Evolutionary conservation across 208 protist species (phyloP).

Genomic region (Phytomonas sp.): DNA sequence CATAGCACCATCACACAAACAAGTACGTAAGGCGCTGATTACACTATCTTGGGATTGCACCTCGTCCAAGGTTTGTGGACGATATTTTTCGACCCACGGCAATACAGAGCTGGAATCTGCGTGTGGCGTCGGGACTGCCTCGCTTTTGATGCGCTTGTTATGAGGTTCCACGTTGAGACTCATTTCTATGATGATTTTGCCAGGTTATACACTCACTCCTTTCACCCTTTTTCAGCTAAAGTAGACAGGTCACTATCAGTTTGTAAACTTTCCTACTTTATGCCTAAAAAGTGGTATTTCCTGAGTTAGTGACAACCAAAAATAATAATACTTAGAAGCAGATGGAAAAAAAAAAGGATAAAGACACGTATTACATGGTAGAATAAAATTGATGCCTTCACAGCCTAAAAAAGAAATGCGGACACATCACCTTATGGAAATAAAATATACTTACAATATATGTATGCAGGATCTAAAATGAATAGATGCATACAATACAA

Average conservation of each 20-base stretch:
- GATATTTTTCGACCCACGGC: conserved; percentile 92
- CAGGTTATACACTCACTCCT: not conserved
- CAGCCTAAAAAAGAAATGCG: not conserved
- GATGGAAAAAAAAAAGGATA: not conserved
- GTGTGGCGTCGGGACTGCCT: not conserved
- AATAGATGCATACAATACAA: not conserved
- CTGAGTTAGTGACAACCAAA: not conserved
- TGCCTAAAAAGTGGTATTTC: not conserved
- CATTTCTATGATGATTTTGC: conserved; percentile 1
- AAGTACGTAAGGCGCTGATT: conserved; percentile 85
- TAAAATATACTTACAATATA: not conserved
- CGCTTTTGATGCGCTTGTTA: conserved; percentile 22
- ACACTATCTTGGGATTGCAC: conserved; percentile 96
- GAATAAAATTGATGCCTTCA: not conserved
- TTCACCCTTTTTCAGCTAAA: not conserved
- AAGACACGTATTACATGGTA: not conserved
- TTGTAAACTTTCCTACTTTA: not conserved
- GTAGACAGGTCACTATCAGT: not conserved
- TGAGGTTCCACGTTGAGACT: conserved; percentile 12
- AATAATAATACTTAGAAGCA: not conserved
- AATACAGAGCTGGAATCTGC: conserved; percentile 8
- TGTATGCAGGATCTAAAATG: not conserved
- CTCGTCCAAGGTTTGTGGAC: conserved; percentile 90
- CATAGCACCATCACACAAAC: conserved; percentile 74
- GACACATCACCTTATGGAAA: not conserved